Base-by-base conservation (phyloP, 768 basidiomycete species). In the Tubosaeta sp. region DNA sequence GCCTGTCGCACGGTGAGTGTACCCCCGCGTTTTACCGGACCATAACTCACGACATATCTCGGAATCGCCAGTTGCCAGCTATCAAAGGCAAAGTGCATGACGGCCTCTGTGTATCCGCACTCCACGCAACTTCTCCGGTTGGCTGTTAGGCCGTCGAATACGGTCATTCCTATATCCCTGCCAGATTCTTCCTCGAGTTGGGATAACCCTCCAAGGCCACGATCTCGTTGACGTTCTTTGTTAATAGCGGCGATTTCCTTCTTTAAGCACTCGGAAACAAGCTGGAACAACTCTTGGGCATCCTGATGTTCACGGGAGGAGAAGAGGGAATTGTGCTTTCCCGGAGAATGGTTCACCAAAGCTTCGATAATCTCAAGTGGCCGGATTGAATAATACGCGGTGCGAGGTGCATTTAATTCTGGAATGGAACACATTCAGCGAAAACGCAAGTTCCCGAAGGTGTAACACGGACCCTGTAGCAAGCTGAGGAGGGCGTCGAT, bases 261-360 rank as follows among this genome's bases (percentile, higher is more conserved):
- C 71, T 91, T 91, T 59, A 97, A 77, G 48, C 85, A 88, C 66
- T 95, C 93, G 1, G 93, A 88, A 9, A 97, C 74, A 31, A 97
- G 84, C 60, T 95, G 87, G 72, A 97, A 97, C n/a, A 98, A 79
- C 65, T 98, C 95, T 64, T 98, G 95, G 5, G 95, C 95, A 66
- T 98, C 95, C 72, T 98, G 95, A 66, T 98, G 95, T 65, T 97
- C 93, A 12, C 91, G 85, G 1, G 92, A 92, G 58, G 83, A 82
- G 68, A 95, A 86, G 11, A 93, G 76, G 0, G 86, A 78, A 59
- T 79, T 78, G 56, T 77, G 67, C 62, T 79, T 79, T 46, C 78
- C 79, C 32, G 74, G 68, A 34, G 78, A 72, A 54, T 79, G 76
- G 19, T 74, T 66, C 16, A 83, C 81, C 29, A 95, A 77, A 4